A percentile compares a stretch with the other conserved stretches of the same genome.
phyloP scores from a whole-genome alignment of 768 basidiomycete species.

The Cystobasidium tubakii region DNA sequence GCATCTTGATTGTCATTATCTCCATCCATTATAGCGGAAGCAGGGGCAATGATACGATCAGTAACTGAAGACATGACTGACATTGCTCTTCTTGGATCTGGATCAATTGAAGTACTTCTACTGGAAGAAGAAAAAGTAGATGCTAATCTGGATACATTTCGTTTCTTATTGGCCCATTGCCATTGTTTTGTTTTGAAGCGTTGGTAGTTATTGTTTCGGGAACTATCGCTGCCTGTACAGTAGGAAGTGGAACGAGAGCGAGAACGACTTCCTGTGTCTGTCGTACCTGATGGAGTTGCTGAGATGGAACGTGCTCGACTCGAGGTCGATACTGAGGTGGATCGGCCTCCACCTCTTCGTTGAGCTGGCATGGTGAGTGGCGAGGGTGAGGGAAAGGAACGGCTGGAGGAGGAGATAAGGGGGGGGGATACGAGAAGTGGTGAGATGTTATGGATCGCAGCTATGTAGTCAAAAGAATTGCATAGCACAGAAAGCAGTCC shows the following conservation, averaged over 20 bases:
- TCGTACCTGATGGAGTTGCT: neutral
- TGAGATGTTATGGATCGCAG: no score
- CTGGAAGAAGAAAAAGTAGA: neutral
- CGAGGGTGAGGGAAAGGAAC: neutral
- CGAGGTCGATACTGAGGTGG: neutral
- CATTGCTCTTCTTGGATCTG: neutral
- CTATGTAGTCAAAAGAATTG: no score
- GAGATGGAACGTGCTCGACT: slow-evolving; percentile 5
- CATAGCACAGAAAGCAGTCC: no score
- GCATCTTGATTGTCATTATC: neutral
- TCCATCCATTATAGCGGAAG: neutral
- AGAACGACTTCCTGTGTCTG: neutral
- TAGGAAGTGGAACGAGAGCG: neutral
- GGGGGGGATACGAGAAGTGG: no score
- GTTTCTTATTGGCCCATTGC: neutral
- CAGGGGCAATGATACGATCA: slow-evolving; percentile 1
- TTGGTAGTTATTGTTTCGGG: neutral
- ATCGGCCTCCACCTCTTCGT: neutral
- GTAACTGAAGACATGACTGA: slow-evolving; percentile 2
- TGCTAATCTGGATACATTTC: neutral
- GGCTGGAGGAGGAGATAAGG: no score
- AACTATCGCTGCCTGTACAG: neutral
- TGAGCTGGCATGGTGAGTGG: neutral
- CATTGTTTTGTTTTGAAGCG: neutral
- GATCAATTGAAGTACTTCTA: slow-evolving; percentile 8